phyloP scores from a whole-genome alignment of 2,329 filamentous ascomycete species.

The Bipolaris zeicola region DNA sequence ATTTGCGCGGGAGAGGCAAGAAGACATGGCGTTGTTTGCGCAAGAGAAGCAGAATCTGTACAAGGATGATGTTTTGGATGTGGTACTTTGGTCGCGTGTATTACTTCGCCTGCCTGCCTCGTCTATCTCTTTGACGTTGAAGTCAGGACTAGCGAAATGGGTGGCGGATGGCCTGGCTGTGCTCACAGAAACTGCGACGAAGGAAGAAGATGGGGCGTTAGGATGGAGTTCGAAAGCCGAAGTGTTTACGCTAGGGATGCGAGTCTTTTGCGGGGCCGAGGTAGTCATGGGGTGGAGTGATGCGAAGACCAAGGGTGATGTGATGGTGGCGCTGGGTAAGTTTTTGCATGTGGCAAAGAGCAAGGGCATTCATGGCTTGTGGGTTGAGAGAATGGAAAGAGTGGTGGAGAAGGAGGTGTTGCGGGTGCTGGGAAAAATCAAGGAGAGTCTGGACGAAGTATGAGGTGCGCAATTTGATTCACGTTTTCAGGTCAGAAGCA shows the following conservation, averaged over 20 bases:
- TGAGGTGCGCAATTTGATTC: background rate
- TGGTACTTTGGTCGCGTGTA: slow-evolving; percentile 67
- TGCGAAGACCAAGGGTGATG: slow-evolving; percentile 20
- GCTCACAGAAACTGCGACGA: slow-evolving; percentile 46
- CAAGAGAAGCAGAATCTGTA: slow-evolving; percentile 96
- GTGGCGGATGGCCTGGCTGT: slow-evolving; percentile 55
- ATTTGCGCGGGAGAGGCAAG: slow-evolving; percentile 45
- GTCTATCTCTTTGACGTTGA: background rate
- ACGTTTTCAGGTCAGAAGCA: background rate
- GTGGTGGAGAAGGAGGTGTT: slow-evolving; percentile 35
- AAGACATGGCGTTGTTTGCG: slow-evolving; percentile 75
- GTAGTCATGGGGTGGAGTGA: slow-evolving; percentile 42
- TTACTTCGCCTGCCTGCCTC: slow-evolving; percentile 46
- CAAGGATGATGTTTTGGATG: slow-evolving; percentile 79
- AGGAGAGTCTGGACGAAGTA: background rate
- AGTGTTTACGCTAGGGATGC: slow-evolving; percentile 66
- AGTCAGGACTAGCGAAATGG: slow-evolving; percentile 52
- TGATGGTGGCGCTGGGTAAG: slow-evolving; percentile 36
- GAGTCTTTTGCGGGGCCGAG: slow-evolving; percentile 52
- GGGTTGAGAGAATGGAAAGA: slow-evolving; percentile 44
- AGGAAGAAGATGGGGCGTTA: slow-evolving; percentile 65
- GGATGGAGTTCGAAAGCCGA: slow-evolving; percentile 74
- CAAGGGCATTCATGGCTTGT: slow-evolving; percentile 44
- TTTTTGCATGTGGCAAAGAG: slow-evolving; percentile 29
- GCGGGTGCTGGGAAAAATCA: slow-evolving; percentile 12